Base-by-base conservation (phyloP, 352 stramenopile species). In the Globisporangium canariense region DNA sequence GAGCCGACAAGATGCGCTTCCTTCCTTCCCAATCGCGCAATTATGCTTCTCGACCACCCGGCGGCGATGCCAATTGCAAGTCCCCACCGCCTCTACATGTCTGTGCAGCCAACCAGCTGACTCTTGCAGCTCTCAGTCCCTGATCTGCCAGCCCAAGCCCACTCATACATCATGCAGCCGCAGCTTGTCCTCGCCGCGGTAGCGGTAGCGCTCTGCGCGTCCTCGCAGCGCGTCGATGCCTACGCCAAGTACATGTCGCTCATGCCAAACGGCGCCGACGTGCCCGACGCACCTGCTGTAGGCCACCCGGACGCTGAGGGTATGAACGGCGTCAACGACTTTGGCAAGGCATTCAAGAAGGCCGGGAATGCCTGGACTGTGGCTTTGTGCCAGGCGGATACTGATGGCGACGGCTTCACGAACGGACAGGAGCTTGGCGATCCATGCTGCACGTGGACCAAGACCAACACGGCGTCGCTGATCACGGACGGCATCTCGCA, bases 361-460 rank as follows among this genome's bases (percentile, higher is more conserved):
- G 77, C 76, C 0, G 77, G 74, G 11, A 66, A 79, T 56, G 54
- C 62, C 2, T 93, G 87, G 87, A 82, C 62, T 10, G 46, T 54
- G 4, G 43, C 62, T 28, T 62, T 96, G 28, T 96, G 88, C 60
- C 46, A 84, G 46, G 66, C 73, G 40, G 88, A 96, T 65, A 75
- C 81, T 32, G 88, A 96, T 60, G 80, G 78, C 55, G 88, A 96
- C 53, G 88, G 88, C 22, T 87, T 86, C 68, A 92, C 80, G n/a
- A 96, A 96, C 67, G 88, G 88, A 41, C 74, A 91, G 66, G 88
- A 96, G 55, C 77, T 96, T 1, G 86, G 88, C 34, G 88, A 96
- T 58, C 84, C 86, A 11, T 93, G 88, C 73, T 96, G 88, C 66
- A 79, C 71, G 45, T 96, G 88, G 88, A 86, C 70, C 25, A 41